Base-by-base conservation (phyloP, 192 early-diverging fungal genomes). In the Kickxella alabastrina region DNA sequence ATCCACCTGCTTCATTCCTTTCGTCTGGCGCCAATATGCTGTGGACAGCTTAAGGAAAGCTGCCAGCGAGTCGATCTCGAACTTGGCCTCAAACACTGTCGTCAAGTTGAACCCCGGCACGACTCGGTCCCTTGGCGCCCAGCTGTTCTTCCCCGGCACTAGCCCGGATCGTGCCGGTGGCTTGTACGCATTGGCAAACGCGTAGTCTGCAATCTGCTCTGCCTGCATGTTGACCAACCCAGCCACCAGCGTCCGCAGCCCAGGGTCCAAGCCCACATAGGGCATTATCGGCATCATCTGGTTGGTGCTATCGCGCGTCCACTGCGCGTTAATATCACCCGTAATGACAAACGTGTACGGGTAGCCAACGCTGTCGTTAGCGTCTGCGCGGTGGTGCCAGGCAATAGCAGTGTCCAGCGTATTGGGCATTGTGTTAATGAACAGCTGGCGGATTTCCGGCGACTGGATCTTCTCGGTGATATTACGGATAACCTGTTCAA, bases 311-410 rank as follows among this genome's bases (percentile, higher is more conserved):
- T 86, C 85, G 23, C 85, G 72, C 8, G 85, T 65, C 85, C 85
- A 86, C 80, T 84, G 84, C 29, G 85, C 85, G 22, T 65, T 68
- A 69, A 81, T 86, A 43, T 86, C 85, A 21, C 85, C 85, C 1
- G 85, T 86, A 12, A 86, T 80, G 6, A 86, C 62, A 73, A 86
- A 85, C 1, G 85, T 68, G 14, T 72, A 71, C 18, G 78, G 79
- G 4, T 25, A 27, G 28, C 31, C 31, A n/a, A n/a, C n/a, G n/a
- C n/a, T n/a, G n/a, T n/a, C n/a, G 31, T 12, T 32, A 6, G 53
- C 24, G 3, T 35, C 18, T 41, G 12, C 40, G 46, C 35, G 46
- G 21, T 54, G 19, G 43, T 65, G 62, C 78, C 70, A 83, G 7
- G 74, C 71, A 3, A 86, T 63, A 4, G 84, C 83, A 1, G 84